A percentile compares a stretch with the other conserved stretches of the same genome.
Conservation (phyloP, 1,284 basidiomycete genomes). For the Boletus albobrunnescens region DNA sequence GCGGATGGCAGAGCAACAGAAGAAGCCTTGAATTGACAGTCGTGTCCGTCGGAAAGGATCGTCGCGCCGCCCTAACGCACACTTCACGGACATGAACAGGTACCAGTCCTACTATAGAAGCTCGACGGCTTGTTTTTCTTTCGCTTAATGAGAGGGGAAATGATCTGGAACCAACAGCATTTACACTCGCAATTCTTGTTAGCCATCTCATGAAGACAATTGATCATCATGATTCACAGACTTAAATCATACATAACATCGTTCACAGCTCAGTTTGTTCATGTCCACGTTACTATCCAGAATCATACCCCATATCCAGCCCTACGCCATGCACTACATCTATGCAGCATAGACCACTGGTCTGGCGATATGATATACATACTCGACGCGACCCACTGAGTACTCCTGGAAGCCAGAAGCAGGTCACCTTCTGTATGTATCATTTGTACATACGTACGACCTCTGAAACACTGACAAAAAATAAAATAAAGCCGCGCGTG, state of each 20-base stretch:
- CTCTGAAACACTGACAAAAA: slow-evolving; percentile 11
- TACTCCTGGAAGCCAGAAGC: slow-evolving; percentile 6
- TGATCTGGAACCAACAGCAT: slow-evolving; percentile 2
- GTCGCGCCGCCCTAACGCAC: slow-evolving; percentile 7
- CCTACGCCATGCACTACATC: not conserved
- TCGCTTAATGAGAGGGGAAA: not conserved
- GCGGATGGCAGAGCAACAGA: slow-evolving; percentile 35
- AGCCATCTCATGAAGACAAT: slow-evolving; percentile 3
- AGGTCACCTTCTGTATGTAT: not conserved
- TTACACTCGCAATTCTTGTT: not conserved
- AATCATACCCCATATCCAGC: slow-evolving; percentile 2
- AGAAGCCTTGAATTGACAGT: slow-evolving; percentile 24
- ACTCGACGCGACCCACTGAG: not conserved
- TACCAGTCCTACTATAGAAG: slow-evolving; percentile 20
- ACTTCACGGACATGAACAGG: slow-evolving; percentile 7
- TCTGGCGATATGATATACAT: slow-evolving; percentile 7
- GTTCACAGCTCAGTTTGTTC: slow-evolving; percentile 4
- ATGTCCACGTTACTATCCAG: slow-evolving; percentile 2
- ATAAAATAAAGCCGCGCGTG: slow-evolving; percentile 6
- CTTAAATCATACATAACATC: slow-evolving; percentile 7
- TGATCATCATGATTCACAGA: slow-evolving; percentile 12
- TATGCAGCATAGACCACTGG: not conserved
- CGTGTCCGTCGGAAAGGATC: slow-evolving; percentile 10
- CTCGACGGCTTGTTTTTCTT: slow-evolving; percentile 1
- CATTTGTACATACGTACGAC: slow-evolving; percentile 10